Base-by-base conservation (phyloP, 306 rosid species). In the Lathyrus tuberosus region DNA sequence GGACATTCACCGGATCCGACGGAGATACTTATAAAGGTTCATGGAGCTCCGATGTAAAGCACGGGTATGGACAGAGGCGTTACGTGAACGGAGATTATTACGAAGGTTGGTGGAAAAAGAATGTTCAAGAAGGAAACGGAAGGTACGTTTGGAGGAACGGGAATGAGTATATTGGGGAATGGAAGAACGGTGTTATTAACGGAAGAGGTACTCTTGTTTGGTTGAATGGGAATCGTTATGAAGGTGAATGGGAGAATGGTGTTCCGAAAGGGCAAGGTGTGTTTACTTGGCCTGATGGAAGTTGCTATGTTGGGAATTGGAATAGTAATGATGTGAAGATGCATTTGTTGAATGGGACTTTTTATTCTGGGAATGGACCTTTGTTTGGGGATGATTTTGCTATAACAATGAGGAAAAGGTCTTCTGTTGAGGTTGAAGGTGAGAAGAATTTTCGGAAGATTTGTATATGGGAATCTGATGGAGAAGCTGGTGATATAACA, bases 391-490 rank as follows among this genome's bases (percentile, higher is more conserved):
- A 84, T 33, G 84, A 81, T 79, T 38, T 80, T 46, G 81, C 75
- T 0, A 33, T 83, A 4, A 80, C 97, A 1, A 81, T 81, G 86
- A 81, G 95, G 75, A 94, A 90, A 78, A 67, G 89, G 66, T 84
- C 89, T 2, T 88, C 92, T 0, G 80, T 83, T 15, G 96, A 33
- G 8, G 90, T 17, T 7, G 47, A 38, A 17, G 80, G 69, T 15
- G 94, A 83, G 61, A 83, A 83, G 78, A 74, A 62, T 38, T 87
- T 93, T 56, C 90, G 89, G 0, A 79, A 90, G 85, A 91, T 95
- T 79, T 95, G 97, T 30, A 95, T 95, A 3, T 95, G 99, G 99
- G 97, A 95, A 81, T 84, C 89, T 0, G 96, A 95, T 33, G 97
- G 99, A 0, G 99, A 95, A 51, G 96, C 90, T 0, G 99, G 99